Evolutionary conservation across 768 basidiomycete species (phyloP).

Genomic region (Amanita phalloides): DNA sequence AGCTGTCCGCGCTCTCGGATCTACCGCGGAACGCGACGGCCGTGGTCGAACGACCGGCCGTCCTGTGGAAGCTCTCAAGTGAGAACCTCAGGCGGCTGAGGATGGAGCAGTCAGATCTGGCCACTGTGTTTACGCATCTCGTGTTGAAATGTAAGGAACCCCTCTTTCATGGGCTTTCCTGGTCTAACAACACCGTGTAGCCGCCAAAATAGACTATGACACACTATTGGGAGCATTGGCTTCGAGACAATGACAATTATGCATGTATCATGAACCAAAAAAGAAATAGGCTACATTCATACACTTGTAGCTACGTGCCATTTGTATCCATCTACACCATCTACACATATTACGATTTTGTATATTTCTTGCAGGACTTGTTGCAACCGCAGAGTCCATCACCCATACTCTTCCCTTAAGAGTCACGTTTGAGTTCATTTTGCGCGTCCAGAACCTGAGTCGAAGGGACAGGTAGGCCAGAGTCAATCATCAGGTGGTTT

Average conservation of each 20-base stretch:
- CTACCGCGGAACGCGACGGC: conserved; percentile 79
- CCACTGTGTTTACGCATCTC: conserved; percentile 53
- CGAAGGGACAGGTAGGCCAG: conserved; percentile 54
- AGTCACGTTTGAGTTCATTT: conserved; percentile 6
- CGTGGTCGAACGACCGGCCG: conserved; percentile 61
- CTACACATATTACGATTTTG: conserved; percentile 1
- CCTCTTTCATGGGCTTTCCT: neutral
- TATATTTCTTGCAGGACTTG: conserved; percentile 32
- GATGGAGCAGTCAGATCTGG: conserved; percentile 52
- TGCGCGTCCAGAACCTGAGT: conserved; percentile 31
- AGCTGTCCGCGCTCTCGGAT: conserved; percentile 75
- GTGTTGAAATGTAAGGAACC: conserved; percentile 58
- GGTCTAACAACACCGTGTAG: conserved; percentile 33
- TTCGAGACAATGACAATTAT: conserved; percentile 16
- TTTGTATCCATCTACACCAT: neutral
- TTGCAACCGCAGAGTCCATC: conserved; percentile 64
- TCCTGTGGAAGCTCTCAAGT: conserved; percentile 71
- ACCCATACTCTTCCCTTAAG: conserved; percentile 51
- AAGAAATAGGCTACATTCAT: neutral
- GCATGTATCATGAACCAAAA: neutral
- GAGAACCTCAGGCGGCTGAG: conserved; percentile 54
- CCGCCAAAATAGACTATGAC: conserved; percentile 60
- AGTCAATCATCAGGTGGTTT: conserved; percentile 21
- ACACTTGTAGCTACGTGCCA: no score
- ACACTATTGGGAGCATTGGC: conserved; percentile 41